Evolutionary conservation across 108 stramenopile genomes (phyloP), one percentile per base, ranked within the genome.

Genomic region (Craspedostauros australis): DNA sequence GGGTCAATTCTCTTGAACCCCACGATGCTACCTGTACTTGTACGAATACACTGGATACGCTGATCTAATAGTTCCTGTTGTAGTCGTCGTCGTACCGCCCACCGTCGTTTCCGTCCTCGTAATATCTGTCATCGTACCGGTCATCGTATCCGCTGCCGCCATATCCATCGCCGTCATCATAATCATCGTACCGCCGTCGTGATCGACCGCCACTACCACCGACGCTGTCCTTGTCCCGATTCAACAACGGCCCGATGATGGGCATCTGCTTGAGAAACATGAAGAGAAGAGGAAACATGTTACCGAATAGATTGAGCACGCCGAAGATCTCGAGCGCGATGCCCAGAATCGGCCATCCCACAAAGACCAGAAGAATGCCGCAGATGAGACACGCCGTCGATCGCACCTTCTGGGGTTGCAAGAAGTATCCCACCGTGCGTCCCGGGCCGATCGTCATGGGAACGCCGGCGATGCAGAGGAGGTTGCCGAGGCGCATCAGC

Each of bases 231-330:
- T 11, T 33, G 19, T 57, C 31, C 49, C 76, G 73, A 19, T 72
- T 75, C 28, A 88, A 50, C 31, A 88, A 41, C 9, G 74, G 66
- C 4, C 87, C 87, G 19, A 95, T 68, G 6, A 83, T 47, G 2
- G 93, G 93, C 64, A 91, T 62, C 25, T 75, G 56, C 63, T 73
- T 73, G 18, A 82, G 44, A 54, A 95, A 62, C 28, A 69, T 72
- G 66, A 64, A 59, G 4, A 90, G 59, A 22, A 95, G 34, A 7
- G 94, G 91, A 63, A 95, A 95, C 76, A 93, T 76, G 52, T 95
- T 93, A 4, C 91, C 96, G 65, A 95, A 97, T 2, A 97, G 55
- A 74, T 97, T 97, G 46, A 95, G 38, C 42, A 97, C 53, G 2
- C 96, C 94, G 72, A 97, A 95, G 0, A 82, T 59, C 70, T 97